Conservation (phyloP, 2,329 filamentous ascomycete species). For the Nothophoma quercina region DNA sequence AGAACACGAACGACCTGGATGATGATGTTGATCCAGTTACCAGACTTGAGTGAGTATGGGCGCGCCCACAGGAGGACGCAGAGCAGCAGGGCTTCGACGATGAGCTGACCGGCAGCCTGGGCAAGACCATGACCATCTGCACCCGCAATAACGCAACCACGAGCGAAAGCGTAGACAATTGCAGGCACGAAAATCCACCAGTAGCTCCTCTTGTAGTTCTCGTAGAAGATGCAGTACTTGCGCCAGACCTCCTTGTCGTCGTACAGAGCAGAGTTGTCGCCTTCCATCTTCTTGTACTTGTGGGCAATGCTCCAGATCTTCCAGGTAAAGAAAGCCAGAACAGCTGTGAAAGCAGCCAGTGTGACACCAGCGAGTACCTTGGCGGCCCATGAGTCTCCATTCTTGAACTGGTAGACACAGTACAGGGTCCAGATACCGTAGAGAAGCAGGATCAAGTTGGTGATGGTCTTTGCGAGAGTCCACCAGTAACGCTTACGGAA, state of each 20-base stretch:
- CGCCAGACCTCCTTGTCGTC: slow-evolving; percentile 90
- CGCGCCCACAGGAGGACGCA: slow-evolving; percentile 81
- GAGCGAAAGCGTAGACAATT: slow-evolving; percentile 89
- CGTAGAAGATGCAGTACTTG: slow-evolving; percentile 98
- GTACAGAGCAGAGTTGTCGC: slow-evolving; percentile 76
- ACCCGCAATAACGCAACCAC: slow-evolving; percentile 84
- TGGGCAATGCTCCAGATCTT: slow-evolving; percentile 81
- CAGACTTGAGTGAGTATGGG: slow-evolving; percentile 85
- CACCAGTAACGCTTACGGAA: slow-evolving; percentile 99
- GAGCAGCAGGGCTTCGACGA: slow-evolving; percentile 83
- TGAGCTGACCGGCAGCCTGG: slow-evolving; percentile 80
- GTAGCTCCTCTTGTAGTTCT: slow-evolving; percentile 90
- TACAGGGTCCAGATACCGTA: slow-evolving; percentile 97
- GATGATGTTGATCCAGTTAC: slow-evolving; percentile 90
- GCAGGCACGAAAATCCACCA: slow-evolving; percentile 96
- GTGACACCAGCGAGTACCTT: slow-evolving; percentile 84
- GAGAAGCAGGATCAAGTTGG: slow-evolving; percentile 85
- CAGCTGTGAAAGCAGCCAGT: slow-evolving; percentile 77
- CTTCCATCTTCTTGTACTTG: slow-evolving; percentile 76
- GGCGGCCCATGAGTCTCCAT: slow-evolving; percentile 93
- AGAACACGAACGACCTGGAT: slow-evolving; percentile 90
- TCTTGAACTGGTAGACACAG: slow-evolving; percentile 93
- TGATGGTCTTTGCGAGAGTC: slow-evolving; percentile 86
- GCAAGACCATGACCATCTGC: slow-evolving; percentile 84
- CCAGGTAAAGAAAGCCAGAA: slow-evolving; percentile 84